phyloP scores from a whole-genome alignment of 164 flowering plant species.

The Hamamelis virginiana region DNA sequence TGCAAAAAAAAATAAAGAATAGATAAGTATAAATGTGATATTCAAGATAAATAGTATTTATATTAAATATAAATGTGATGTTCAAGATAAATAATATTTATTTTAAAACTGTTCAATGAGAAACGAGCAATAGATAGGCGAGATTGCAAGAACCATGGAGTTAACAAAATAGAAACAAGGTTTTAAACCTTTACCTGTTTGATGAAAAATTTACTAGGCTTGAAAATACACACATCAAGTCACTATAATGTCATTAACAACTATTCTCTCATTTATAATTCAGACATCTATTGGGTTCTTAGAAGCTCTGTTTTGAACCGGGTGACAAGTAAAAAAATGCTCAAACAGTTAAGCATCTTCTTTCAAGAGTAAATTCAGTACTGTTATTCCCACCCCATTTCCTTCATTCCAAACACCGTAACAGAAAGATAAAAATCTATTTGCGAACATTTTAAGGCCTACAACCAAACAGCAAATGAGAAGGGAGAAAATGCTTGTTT shows the following conservation, averaged over 20 bases:
- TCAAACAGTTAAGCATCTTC: neutral
- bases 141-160: neutral
- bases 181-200: neutral
- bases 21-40: too few species aligned
- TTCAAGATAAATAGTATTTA: too few species aligned
- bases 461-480: too few species aligned
- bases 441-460: neutral
- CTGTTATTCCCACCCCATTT: neutral
- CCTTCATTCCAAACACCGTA: neutral
- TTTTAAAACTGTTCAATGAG: neutral
- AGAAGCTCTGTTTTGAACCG: neutral
- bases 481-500: neutral
- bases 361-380: neutral
- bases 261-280: neutral
- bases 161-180: neutral
- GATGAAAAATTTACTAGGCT: neutral
- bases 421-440: neutral
- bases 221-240: neutral
- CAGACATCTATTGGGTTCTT: neutral
- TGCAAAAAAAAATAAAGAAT: too few species aligned
- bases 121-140: neutral
- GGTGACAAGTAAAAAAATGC: neutral
- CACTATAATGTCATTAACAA: too few species aligned
- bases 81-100: too few species aligned
- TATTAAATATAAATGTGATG: too few species aligned